phyloP scores from a whole-genome alignment of 176 grass and related monocot species.

The Paspalum vaginatum region DNA sequence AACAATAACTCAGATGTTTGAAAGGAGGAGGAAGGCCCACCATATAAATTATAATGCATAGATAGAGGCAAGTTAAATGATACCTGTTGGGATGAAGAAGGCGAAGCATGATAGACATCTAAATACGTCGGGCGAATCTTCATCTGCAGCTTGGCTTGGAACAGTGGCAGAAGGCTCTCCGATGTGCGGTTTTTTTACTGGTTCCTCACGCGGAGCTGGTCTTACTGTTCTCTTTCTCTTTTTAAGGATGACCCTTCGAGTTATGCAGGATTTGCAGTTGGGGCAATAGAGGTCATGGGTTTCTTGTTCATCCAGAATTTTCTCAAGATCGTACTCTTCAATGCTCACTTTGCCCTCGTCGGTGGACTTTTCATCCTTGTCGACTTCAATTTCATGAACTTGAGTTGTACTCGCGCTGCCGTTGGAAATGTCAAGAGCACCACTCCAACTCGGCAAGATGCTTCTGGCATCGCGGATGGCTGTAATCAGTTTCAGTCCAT shows the following conservation, averaged over 20 bases:
- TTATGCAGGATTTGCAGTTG: slow-evolving; percentile 89
- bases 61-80: neutral
- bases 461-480: neutral
- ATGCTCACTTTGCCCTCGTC: slow-evolving; percentile 26
- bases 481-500: slow-evolving; percentile 23
- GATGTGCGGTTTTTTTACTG: slow-evolving; percentile 51
- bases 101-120: slow-evolving; percentile 95
- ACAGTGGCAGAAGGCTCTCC: neutral
- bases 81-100: slow-evolving; percentile 93
- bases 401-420: slow-evolving; percentile 8
- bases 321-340: slow-evolving; percentile 72
- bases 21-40: neutral
- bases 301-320: slow-evolving; percentile 77
- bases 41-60: neutral
- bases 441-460: slow-evolving; percentile 1
- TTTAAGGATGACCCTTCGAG: slow-evolving; percentile 76
- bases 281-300: slow-evolving; percentile 85
- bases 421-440: slow-evolving; percentile 17
- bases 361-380: slow-evolving; percentile 8
- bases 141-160: slow-evolving; percentile 20
- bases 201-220: slow-evolving; percentile 29
- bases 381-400: slow-evolving; percentile 30
- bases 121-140: slow-evolving; percentile 52
- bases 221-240: slow-evolving; percentile 75
- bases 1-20: neutral